These are phyloP conservation scores for Pezicula radicicola DNA, from an alignment of 2,329 filamentous ascomycete species.

Conservation along the genomic window DNA sequence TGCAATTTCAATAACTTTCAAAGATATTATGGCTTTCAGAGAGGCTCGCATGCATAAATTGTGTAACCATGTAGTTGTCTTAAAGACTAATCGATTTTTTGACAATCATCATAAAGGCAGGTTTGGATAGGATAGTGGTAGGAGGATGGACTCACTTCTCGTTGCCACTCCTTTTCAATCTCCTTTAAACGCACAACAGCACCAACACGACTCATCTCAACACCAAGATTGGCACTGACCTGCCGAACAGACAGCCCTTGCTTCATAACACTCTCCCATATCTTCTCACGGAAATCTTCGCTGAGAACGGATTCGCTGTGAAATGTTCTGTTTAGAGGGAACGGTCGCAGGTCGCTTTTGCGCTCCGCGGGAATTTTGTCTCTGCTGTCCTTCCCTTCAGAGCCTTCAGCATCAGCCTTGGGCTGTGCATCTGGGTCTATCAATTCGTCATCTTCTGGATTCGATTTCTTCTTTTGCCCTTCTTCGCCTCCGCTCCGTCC, in stretches of 20 bases:
- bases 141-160: slow-evolving; percentile 51
- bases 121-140: slow-evolving; percentile 15
- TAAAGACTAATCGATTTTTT: slow-evolving; percentile 99
- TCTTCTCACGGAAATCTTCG: slow-evolving; percentile 60
- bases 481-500: not conserved
- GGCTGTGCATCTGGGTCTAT: not conserved
- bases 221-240: slow-evolving; percentile 59
- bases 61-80: slow-evolving; percentile 92
- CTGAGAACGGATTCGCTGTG: slow-evolving; percentile 60
- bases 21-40: slow-evolving; percentile 51
- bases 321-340: slow-evolving; percentile 60
- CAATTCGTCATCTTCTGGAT: not conserved
- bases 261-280: slow-evolving; percentile 55
- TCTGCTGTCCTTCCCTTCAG: slow-evolving; percentile 1
- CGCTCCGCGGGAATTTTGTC: slow-evolving; percentile 15
- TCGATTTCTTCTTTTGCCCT: not conserved
- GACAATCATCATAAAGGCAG: slow-evolving; percentile 60
- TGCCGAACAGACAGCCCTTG: slow-evolving; percentile 55
- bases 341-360: slow-evolving; percentile 40
- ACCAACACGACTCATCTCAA: slow-evolving; percentile 67
- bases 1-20: slow-evolving; percentile 3
- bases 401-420: slow-evolving; percentile 1
- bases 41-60: slow-evolving; percentile 70
- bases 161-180: slow-evolving; percentile 63
- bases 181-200: slow-evolving; percentile 69